Base-by-base conservation (phyloP, 345 rosid genomes). In the Sonneratia caseolaris region DNA sequence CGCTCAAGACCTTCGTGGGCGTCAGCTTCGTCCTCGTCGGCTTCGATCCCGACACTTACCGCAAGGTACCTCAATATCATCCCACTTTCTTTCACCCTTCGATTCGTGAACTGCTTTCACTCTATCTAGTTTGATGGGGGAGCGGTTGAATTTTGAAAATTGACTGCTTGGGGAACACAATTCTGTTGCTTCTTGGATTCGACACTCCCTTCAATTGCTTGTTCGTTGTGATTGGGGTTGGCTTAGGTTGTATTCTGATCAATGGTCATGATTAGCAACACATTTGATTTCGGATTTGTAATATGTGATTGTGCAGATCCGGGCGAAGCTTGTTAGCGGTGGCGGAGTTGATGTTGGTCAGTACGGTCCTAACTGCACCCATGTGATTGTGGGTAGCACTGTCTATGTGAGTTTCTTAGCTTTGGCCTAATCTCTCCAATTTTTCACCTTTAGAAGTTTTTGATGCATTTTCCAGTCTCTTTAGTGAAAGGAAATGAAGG, bases 11-110 rank as follows among this genome's bases (percentile, higher is more conserved):
- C 71, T 90, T 92, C 77, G 51, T 73, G 37, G 91, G 92, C 74
- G 81, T 92, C 71, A 82, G 86, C 73, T 92, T 95, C 82, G 76
- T 80, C 51, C 92, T 92, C 70, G 74, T 74, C 53, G 96, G 98
- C 49, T 85, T 95, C 82, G 85, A 86, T 65, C 71, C 87, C 71
- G 32, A 75, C 77, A 68, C 48, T 48, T 82, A 65, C 51, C 76
- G 68, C 74, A 56, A 82, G 78, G 97, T 88, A n/a, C 8, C 24
- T 53, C 59, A 19, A 0, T 4, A 62, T 18, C 21, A 56, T 43
- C 49, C 16, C 4, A 53, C 47, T 40, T 32, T 15, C 13, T 10
- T 3, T 32, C 59, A 7, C 15, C 13, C 43, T 0, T 24, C 22
- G 5, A 27, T 35, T 67, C 24, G 27, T 16, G 4, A 27, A 12